A percentile compares a stretch with the other conserved stretches of the same genome.
phyloP scores from a whole-genome alignment of 2,329 filamentous ascomycete species.

The Fusarium floridanum region DNA sequence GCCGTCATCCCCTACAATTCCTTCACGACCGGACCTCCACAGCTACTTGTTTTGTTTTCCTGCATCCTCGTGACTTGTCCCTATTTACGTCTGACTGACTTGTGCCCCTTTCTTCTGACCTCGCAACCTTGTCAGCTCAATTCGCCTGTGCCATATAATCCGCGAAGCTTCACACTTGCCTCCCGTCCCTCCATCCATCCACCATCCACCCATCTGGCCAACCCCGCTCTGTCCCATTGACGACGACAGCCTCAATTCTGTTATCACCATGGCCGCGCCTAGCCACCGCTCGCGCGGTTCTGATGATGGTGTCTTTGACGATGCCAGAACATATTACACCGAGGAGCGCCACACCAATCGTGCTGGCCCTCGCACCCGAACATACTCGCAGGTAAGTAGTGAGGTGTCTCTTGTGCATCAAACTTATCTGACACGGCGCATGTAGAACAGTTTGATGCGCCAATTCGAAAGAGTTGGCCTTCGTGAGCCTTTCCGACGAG shows the following conservation, averaged over 20 bases:
- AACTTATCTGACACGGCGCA: constrained; percentile 45
- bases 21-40: constrained; percentile 13
- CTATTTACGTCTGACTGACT: constrained; percentile 21
- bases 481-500: constrained; percentile 68
- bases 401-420: background rate
- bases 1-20: constrained; percentile 40
- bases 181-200: constrained; percentile 3
- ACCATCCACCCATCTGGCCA: background rate
- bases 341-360: constrained; percentile 67
- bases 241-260: constrained; percentile 10
- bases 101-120: constrained; percentile 13
- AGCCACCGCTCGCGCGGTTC: constrained; percentile 53
- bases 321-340: constrained; percentile 71
- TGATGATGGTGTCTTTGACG: constrained; percentile 65
- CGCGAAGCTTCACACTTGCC: constrained; percentile 3
- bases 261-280: constrained; percentile 46
- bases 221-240: constrained; percentile 21
- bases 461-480: constrained; percentile 66
- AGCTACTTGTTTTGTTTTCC: constrained; percentile 32
- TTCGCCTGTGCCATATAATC: constrained; percentile 23
- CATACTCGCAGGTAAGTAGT: constrained; percentile 66
- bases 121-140: constrained; percentile 26
- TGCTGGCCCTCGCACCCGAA: constrained; percentile 65
- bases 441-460: constrained; percentile 65
- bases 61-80: constrained; percentile 31